phyloP scores from a whole-genome alignment of 2,329 filamentous ascomycete genomes.

The Polytolypa hystricis region DNA sequence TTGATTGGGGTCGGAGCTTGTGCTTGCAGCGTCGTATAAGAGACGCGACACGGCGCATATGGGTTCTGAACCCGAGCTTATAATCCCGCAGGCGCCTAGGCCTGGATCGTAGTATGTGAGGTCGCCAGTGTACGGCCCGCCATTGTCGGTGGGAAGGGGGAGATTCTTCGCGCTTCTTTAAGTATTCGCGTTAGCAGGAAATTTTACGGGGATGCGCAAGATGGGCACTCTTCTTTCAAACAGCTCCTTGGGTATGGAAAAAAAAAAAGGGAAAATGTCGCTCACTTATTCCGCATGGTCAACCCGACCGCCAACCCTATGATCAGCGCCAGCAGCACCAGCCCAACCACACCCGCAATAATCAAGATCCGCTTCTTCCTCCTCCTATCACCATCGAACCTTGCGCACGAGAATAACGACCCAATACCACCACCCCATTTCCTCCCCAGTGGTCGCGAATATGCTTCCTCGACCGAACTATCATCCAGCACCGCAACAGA shows the following conservation, averaged over 20 bases:
- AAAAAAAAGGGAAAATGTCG: not conserved
- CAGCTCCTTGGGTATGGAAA: not conserved
- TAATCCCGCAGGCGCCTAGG: slow-evolving; percentile 59
- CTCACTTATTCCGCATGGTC: slow-evolving; percentile 12
- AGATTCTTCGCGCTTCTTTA: slow-evolving; percentile 29
- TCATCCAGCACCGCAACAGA: no score
- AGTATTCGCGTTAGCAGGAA: no score
- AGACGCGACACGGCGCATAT: slow-evolving; percentile 57
- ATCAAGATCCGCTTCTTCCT: slow-evolving; percentile 9
- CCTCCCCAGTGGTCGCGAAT: not conserved
- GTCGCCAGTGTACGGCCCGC: slow-evolving; percentile 48
- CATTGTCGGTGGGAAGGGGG: slow-evolving; percentile 40
- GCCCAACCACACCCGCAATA: slow-evolving; percentile 5
- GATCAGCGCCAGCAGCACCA: slow-evolving; percentile 21
- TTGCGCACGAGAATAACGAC: not conserved
- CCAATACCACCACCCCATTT: not conserved
- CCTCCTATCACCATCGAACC: slow-evolving; percentile 6
- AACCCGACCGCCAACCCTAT: slow-evolving; percentile 26
- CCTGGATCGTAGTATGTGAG: slow-evolving; percentile 58
- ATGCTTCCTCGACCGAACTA: not conserved
- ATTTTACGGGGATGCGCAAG: no score
- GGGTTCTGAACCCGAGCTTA: slow-evolving; percentile 42
- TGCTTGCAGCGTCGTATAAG: slow-evolving; percentile 51
- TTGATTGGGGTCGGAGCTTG: slow-evolving; percentile 46
- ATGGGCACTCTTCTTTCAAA: not conserved